Evolutionary conservation across 306 rosid genomes (phyloP).

Genomic region (Arachis stenosperma): DNA sequence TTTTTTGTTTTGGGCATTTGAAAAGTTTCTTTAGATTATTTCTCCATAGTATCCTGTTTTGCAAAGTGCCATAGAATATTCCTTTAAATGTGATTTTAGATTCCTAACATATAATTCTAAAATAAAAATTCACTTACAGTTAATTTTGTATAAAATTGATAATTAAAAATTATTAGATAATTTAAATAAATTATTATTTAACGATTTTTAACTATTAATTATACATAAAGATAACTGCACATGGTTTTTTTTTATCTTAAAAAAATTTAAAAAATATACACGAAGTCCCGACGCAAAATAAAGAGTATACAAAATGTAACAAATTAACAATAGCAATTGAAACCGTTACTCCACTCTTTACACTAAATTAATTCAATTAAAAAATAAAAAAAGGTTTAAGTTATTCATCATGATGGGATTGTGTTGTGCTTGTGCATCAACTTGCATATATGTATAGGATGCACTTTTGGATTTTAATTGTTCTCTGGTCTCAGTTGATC

Average conservation of each 20-base stretch:
- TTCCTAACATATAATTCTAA: background rate
- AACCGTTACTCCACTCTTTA: conserved; percentile 1
- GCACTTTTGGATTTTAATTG: conserved; percentile 30
- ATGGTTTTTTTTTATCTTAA: background rate
- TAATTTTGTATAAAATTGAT: too few species aligned
- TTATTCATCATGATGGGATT: conserved; percentile 40
- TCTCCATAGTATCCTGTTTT: background rate
- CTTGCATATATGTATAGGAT: conserved; percentile 12
- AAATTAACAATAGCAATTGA: background rate
- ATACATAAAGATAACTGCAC: too few species aligned
- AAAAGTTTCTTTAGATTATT: background rate
- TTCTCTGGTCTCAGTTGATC: conserved; percentile 8
- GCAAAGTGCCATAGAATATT: background rate
- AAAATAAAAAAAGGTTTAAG: background rate
- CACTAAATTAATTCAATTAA: background rate
- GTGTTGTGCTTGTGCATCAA: conserved; percentile 36
- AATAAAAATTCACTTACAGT: too few species aligned
- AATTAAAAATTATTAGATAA: too few species aligned
- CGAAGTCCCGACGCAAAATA: background rate
- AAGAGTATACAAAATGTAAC: background rate
- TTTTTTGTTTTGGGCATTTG: background rate
- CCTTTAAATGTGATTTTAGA: background rate
- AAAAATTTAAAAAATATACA: background rate
- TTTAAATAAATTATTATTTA: too few species aligned
- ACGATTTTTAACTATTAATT: too few species aligned